Percentiles rank a stretch among this genome's conserved stretches.
Evolutionary conservation across 2,329 filamentous ascomycete species (phyloP).

Genomic region (Phialemonium atrogriseum): DNA sequence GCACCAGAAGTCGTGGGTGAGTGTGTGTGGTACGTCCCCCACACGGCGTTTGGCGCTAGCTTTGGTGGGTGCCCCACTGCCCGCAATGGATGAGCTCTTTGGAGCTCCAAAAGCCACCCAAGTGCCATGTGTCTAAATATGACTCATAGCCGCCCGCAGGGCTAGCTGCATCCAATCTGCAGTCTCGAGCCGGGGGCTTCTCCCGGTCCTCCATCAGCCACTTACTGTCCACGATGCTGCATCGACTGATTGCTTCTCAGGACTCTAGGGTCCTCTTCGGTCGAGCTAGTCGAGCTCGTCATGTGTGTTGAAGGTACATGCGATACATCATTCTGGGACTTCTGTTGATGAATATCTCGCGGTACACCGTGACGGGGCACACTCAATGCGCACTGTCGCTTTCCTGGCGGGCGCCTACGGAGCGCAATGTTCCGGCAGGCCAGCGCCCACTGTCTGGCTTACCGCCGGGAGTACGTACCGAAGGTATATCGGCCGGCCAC

Average conservation of each 20-base stretch:
- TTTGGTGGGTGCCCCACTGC: background rate
- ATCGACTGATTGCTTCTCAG: slow-evolving; percentile 13
- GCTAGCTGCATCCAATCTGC: slow-evolving; percentile 11
- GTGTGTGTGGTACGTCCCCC: too few species aligned
- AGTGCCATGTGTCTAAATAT: slow-evolving; percentile 22
- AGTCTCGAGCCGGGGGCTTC: slow-evolving; percentile 2
- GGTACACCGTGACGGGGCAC: too few species aligned
- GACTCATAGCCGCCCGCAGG: slow-evolving; percentile 22
- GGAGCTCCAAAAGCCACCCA: background rate
- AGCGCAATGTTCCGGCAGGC: too few species aligned
- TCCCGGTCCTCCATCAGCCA: slow-evolving; percentile 8
- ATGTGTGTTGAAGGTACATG: slow-evolving; percentile 3
- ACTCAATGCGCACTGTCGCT: too few species aligned
- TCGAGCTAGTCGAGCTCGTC: slow-evolving; percentile 4
- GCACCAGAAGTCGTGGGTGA: too few species aligned
- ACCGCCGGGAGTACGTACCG: too few species aligned
- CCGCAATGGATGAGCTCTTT: background rate
- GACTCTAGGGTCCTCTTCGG: too few species aligned
- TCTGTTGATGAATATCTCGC: too few species aligned
- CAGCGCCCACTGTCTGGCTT: too few species aligned
- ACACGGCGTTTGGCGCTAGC: too few species aligned
- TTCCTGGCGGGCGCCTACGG: too few species aligned
- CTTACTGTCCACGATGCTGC: slow-evolving; percentile 10
- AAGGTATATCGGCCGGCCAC: too few species aligned
- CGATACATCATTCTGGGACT: slow-evolving; percentile 6